phyloP scores from a whole-genome alignment of 352 stramenopile species.

The Peronospora farinosa region DNA sequence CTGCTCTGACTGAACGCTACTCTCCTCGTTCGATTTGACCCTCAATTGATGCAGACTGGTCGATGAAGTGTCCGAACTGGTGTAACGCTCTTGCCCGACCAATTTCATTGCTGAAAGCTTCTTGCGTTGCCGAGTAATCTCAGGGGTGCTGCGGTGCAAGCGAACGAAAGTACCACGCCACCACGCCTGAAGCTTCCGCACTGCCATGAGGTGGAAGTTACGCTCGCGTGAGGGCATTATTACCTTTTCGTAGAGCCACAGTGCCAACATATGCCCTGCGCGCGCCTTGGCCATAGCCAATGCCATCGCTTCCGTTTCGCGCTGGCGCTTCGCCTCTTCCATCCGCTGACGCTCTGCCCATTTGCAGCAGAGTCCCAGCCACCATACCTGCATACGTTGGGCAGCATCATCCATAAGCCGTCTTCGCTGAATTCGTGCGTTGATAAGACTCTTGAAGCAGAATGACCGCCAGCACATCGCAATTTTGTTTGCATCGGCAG shows the following conservation, averaged over 20 bases:
- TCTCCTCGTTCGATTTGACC: slow-evolving; percentile 19
- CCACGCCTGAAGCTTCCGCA: slow-evolving; percentile 54
- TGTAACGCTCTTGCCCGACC: slow-evolving; percentile 15
- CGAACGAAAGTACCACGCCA: slow-evolving; percentile 65
- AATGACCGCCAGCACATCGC: slow-evolving; percentile 29
- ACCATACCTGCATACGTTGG: slow-evolving; percentile 38
- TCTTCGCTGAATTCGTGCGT: slow-evolving; percentile 22
- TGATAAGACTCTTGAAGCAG: slow-evolving; percentile 21
- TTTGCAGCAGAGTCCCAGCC: slow-evolving; percentile 33
- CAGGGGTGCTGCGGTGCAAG: slow-evolving; percentile 32
- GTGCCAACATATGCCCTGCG: slow-evolving; percentile 18
- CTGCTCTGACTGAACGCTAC: slow-evolving; percentile 18
- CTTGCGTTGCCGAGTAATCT: slow-evolving; percentile 46
- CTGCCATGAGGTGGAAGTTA: slow-evolving; percentile 17
- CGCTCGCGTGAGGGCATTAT: slow-evolving; percentile 25
- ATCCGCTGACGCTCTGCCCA: slow-evolving; percentile 25
- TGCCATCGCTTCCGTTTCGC: slow-evolving; percentile 23
- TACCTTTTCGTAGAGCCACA: slow-evolving; percentile 26
- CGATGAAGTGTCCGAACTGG: background rate
- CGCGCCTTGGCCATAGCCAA: slow-evolving; percentile 21
- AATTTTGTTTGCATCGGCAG: slow-evolving; percentile 23
- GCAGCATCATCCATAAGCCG: slow-evolving; percentile 12
- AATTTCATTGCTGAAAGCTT: slow-evolving; percentile 53
- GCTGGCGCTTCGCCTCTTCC: slow-evolving; percentile 24
- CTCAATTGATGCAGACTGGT: slow-evolving; percentile 12